Base-by-base conservation (phyloP, 768 basidiomycete genomes). In the Boletus rubropictus region DNA sequence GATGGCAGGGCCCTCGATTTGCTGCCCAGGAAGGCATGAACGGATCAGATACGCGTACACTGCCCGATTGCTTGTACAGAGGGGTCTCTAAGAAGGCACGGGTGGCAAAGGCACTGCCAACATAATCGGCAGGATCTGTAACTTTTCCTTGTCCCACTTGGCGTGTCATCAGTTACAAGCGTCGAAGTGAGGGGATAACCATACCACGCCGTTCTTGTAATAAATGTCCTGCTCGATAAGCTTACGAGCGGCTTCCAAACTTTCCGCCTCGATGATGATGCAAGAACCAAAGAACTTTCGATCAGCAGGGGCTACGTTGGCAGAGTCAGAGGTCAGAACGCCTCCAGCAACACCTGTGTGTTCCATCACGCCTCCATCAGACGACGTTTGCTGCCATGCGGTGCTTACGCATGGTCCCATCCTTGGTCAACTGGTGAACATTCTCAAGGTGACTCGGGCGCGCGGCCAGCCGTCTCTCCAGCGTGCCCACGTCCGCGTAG, bases 201-300 rank as follows among this genome's bases (percentile, higher is more conserved):
- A 44, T 31, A 65, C 65, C 51, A 67, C 63, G 10, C 45, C 49
- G 7, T 28, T 5, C 42, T 35, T 54, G 46, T 65, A 60, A 21
- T 60, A 60, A 20, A 58, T 5, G 24, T 64, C 65, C 1, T 18
- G 17, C 44, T 67, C 56, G 6, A 65, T 38, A 28, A 67, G 22
- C 33, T 54, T 49, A 10, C 49, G 63, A 31, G 42, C 58, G 57
- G 73, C 71, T 17, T 80, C 80, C 24, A 82, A 61, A 43, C 63
- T 73, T 46, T 74, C 74, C 7, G 79, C 79, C 59, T 82, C 73
- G 39, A 71, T 68, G 42, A 84, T 69, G 44, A 82, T 62, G 51
- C 73, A 67, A 0, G 80, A 82, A 17, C 81, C 82, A 39, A 78
- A 64, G 70, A 85, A 71, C 65, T 77, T 82, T 61, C 75, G 75